Evolutionary conservation across 23 red algal genomes (phyloP).

Genomic region (Pyropia yezoensis): DNA sequence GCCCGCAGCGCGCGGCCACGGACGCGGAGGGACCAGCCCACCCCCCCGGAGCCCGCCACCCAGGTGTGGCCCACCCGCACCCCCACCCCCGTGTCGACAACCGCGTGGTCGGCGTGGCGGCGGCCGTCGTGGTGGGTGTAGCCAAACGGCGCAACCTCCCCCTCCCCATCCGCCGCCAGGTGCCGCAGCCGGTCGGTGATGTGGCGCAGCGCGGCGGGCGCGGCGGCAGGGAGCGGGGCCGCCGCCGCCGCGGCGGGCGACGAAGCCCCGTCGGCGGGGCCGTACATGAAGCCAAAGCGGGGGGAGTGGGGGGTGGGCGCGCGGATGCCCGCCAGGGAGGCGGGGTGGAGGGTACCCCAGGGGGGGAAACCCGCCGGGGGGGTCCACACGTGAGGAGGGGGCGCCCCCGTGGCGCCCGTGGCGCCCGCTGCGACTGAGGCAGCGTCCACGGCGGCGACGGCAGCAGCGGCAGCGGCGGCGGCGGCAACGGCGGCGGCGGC

Average conservation of each 20-base stretch:
- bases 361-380: neutral
- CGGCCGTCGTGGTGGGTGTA: slow-evolving; percentile 52
- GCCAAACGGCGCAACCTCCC: slow-evolving; percentile 21
- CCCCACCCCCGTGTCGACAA: slow-evolving; percentile 11
- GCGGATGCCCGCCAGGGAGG: slow-evolving; percentile 29
- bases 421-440: too few species aligned
- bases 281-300: slow-evolving; percentile 50
- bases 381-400: too few species aligned
- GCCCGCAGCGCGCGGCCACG: slow-evolving; percentile 32
- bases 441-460: too few species aligned
- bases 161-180: slow-evolving; percentile 27
- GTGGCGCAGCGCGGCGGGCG: too few species aligned
- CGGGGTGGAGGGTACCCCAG: slow-evolving; percentile 60
- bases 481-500: too few species aligned
- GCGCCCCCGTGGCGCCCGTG: too few species aligned
- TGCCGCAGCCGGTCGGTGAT: slow-evolving; percentile 20
- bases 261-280: slow-evolving; percentile 13
- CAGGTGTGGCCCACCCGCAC: slow-evolving; percentile 9
- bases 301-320: slow-evolving; percentile 58
- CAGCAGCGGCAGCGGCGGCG: too few species aligned
- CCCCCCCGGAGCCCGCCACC: slow-evolving; percentile 11
- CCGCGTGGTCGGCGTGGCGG: slow-evolving; percentile 29
- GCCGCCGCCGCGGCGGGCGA: too few species aligned
- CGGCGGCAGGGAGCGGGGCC: too few species aligned
- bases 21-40: slow-evolving; percentile 17